Conservation (phyloP, 495 filamentous ascomycete genomes). For the Podospora australis region DNA sequence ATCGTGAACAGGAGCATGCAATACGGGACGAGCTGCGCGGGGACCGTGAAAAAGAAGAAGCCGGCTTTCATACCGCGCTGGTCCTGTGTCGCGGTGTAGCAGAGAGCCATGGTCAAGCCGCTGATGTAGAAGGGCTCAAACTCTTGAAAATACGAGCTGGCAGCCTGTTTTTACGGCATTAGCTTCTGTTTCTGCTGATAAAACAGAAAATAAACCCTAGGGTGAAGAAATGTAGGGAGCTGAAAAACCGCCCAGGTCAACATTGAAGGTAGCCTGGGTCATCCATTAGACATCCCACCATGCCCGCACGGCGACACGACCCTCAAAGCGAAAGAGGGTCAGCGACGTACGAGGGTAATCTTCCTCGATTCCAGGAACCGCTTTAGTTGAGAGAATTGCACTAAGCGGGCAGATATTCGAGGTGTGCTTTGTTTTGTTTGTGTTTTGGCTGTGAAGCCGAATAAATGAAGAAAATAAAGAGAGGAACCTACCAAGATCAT, state of each 20-base stretch:
- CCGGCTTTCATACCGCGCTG: constrained; percentile 62
- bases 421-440: constrained; percentile 48
- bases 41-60: constrained; percentile 73
- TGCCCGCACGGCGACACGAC: constrained; percentile 69
- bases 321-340: constrained; percentile 74
- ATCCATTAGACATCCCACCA: constrained; percentile 92
- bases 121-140: constrained; percentile 46
- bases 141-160: constrained; percentile 42
- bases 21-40: constrained; percentile 66
- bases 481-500: constrained; percentile 40
- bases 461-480: constrained; percentile 6
- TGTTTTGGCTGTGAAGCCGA: constrained; percentile 3
- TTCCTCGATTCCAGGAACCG: constrained; percentile 99
- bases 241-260: constrained; percentile 66
- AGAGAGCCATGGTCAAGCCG: constrained; percentile 67
- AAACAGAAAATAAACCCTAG: not conserved
- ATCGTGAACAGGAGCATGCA: constrained; percentile 66
- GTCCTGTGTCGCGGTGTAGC: constrained; percentile 77
- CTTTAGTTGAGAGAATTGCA: constrained; percentile 63
- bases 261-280: constrained; percentile 58
- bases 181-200: constrained; percentile 4
- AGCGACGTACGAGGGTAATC: constrained; percentile 79
- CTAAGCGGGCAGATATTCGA: constrained; percentile 91
- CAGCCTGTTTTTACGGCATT: constrained; percentile 25
- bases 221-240: constrained; percentile 73